Conservation (phyloP, 495 filamentous ascomycete genomes). For the Hypoxylon intermedium region DNA sequence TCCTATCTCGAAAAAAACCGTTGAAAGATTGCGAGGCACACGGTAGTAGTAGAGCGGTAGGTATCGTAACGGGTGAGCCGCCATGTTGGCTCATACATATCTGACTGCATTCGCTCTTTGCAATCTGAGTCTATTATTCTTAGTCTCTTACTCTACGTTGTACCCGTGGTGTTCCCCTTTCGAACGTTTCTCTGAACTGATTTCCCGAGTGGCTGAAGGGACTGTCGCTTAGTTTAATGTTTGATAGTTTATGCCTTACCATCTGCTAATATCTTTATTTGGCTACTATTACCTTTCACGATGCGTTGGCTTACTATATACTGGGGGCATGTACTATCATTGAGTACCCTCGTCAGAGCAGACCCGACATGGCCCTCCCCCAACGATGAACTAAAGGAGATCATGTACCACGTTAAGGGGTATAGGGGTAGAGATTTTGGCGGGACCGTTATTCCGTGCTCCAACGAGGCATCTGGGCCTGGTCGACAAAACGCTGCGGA, state of each 20-base stretch:
- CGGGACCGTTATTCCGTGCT: conserved; percentile 64
- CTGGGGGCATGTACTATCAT: conserved; percentile 26
- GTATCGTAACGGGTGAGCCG: background rate
- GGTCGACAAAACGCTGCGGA: conserved; percentile 65
- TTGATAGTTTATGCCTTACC: conserved; percentile 5
- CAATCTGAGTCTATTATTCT: conserved; percentile 2
- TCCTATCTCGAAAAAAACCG: conserved; percentile 31
- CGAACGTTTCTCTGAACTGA: background rate
- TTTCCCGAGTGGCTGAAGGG: background rate
- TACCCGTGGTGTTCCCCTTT: background rate
- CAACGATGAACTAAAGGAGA: conserved; percentile 68
- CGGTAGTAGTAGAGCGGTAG: conserved; percentile 2
- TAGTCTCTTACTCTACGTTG: background rate
- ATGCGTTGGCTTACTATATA: conserved; percentile 24
- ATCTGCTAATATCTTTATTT: conserved; percentile 18
- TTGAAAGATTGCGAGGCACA: conserved; percentile 22
- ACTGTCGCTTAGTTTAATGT: background rate
- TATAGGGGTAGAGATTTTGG: conserved; percentile 61
- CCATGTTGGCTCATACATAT: conserved; percentile 11
- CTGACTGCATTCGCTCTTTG: conserved; percentile 5
- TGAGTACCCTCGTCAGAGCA: conserved; percentile 33
- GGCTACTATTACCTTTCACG: background rate
- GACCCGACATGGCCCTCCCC: conserved; percentile 67
- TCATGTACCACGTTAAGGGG: conserved; percentile 64
- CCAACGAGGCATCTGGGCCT: conserved; percentile 59